Percentiles rank a stretch among this genome's conserved stretches.
Evolutionary conservation across 2,329 filamentous ascomycete genomes (phyloP).

Genomic region (Amauroascus verrucosus): DNA sequence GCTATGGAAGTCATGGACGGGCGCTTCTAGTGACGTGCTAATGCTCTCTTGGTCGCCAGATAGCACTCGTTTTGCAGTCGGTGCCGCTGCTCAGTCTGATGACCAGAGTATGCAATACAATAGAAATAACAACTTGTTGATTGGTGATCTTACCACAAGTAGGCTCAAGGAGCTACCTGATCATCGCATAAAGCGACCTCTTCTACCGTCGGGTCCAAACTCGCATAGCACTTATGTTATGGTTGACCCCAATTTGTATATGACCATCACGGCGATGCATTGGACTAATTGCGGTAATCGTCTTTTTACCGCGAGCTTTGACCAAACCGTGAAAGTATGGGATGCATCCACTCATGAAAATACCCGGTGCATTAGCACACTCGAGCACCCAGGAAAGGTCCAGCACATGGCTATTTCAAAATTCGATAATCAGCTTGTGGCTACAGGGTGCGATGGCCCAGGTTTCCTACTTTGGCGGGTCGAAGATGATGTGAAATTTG

Average conservation of each 20-base stretch:
- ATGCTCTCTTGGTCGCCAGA: conserved; percentile 48
- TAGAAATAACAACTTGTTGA: conserved; percentile 45
- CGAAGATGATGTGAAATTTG: conserved; percentile 9
- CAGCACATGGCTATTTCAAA: conserved; percentile 42
- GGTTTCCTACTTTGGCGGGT: conserved; percentile 29
- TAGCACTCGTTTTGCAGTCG: conserved; percentile 46
- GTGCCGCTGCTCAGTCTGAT: conserved; percentile 48
- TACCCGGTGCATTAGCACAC: conserved; percentile 25
- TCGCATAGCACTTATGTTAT: conserved; percentile 39
- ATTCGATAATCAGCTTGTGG: conserved; percentile 32
- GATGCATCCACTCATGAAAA: conserved; percentile 25
- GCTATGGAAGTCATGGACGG: conserved; percentile 42
- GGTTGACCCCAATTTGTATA: conserved; percentile 45
- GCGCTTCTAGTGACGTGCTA: conserved; percentile 50
- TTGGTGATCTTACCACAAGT: conserved; percentile 39
- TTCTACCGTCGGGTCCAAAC: conserved; percentile 32
- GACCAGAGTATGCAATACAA: conserved; percentile 52
- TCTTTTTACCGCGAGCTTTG: conserved; percentile 48
- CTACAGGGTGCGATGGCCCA: conserved; percentile 38
- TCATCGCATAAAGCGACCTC: conserved; percentile 40
- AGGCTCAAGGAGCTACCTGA: conserved; percentile 44
- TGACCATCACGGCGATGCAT: conserved; percentile 46
- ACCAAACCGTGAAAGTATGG: conserved; percentile 50
- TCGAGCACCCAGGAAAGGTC: conserved; percentile 41
- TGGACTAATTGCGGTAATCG: conserved; percentile 40